phyloP scores from a whole-genome alignment of 129 eudicot genomes.

The Flaveria brownii region DNA sequence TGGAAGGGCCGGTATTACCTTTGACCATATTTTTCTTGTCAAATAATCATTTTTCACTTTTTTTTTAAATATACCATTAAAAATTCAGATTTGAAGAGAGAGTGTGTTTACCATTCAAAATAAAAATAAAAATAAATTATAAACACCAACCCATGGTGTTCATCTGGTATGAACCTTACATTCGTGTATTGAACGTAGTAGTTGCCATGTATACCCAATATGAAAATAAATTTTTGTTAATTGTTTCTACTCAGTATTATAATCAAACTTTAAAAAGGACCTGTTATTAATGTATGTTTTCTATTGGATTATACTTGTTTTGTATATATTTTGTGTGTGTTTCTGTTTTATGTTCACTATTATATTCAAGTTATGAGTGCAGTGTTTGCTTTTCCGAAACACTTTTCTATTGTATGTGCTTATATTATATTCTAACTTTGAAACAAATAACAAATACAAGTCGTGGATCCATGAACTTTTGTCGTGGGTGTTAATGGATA shows the following conservation, averaged over 20 bases:
- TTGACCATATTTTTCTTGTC: no score
- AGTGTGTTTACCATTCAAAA: no score
- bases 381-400: slow-evolving; percentile 28
- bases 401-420: slow-evolving; percentile 10
- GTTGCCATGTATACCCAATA: background rate
- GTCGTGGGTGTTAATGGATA: background rate
- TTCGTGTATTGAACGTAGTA: background rate
- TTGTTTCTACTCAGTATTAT: background rate
- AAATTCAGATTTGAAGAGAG: no score
- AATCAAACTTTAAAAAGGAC: background rate
- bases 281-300: background rate
- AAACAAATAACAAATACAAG: background rate
- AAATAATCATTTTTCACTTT: no score
- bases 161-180: background rate
- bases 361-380: slow-evolving; percentile 12
- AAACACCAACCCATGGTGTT: background rate
- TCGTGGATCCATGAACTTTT: slow-evolving; percentile 1
- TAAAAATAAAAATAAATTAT: no score
- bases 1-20: no score
- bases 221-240: background rate
- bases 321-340: background rate
- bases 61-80: no score
- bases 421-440: slow-evolving; percentile 1
- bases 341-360: slow-evolving; percentile 19
- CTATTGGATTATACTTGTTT: background rate